Percentiles rank a stretch among this genome's conserved stretches.
Conservation (phyloP, 169 alveolate genomes). For the Plasmodium berghei region DNA sequence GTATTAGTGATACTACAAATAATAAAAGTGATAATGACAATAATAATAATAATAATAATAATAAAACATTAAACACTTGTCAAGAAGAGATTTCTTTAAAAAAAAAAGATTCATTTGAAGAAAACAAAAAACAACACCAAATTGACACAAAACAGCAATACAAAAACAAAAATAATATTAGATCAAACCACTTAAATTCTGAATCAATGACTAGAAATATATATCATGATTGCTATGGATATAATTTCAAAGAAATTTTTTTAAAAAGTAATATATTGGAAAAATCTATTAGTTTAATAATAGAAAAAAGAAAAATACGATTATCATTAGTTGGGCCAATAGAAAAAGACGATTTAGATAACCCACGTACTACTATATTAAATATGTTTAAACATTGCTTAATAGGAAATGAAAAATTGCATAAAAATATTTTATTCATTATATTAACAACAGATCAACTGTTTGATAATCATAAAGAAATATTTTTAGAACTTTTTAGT, state of each 20-base stretch:
- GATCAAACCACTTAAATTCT: neutral
- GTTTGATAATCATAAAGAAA: slow-evolving; percentile 63
- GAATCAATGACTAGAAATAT: slow-evolving; percentile 3
- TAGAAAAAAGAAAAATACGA: slow-evolving; percentile 64
- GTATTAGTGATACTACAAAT: neutral
- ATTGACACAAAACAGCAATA: neutral
- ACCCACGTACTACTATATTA: slow-evolving; percentile 46
- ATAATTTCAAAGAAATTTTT: slow-evolving; percentile 59
- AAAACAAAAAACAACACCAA: neutral
- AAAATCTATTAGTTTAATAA: slow-evolving; percentile 59
- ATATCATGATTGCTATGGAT: slow-evolving; percentile 62
- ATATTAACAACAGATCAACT: slow-evolving; percentile 62
- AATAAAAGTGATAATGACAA: neutral
- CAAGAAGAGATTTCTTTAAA: neutral
- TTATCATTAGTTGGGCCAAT: slow-evolving; percentile 73
- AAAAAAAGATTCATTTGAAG: neutral
- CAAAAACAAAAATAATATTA: neutral
- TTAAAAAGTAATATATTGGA: slow-evolving; percentile 62
- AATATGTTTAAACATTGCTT: slow-evolving; percentile 59
- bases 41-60: neutral
- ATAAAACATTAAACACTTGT: neutral
- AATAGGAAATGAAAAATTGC: slow-evolving; percentile 62
- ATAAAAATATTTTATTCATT: slow-evolving; percentile 51
- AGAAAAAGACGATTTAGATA: slow-evolving; percentile 57
- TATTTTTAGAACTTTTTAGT: slow-evolving; percentile 55